Evolutionary conservation across 23 red algal species (phyloP).

Genomic region (Gracilaria vermiculophylla): DNA sequence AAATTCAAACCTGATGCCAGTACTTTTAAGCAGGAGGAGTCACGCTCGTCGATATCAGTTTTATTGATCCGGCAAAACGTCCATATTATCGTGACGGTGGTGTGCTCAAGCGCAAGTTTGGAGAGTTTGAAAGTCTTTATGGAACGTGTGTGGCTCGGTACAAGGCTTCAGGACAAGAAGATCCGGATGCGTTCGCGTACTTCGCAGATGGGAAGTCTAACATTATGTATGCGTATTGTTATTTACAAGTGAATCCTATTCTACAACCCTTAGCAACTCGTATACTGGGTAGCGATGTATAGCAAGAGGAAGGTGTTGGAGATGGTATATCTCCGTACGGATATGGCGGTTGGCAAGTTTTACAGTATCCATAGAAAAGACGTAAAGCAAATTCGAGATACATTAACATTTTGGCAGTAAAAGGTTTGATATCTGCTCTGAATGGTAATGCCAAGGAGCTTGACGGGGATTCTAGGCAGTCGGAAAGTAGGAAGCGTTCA

Average conservation of each 20-base stretch:
- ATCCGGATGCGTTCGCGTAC: slow-evolving; percentile 6
- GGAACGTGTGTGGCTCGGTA: background rate
- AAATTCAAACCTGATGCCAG: background rate
- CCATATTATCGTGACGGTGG: background rate
- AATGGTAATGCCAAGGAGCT: too few relatives aligned
- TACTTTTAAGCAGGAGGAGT: background rate
- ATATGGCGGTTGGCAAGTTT: too few relatives aligned
- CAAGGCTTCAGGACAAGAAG: slow-evolving; percentile 7
- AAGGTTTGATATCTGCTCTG: too few relatives aligned
- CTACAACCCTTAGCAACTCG: slow-evolving; percentile 14
- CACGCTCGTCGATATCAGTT: background rate
- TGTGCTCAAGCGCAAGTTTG: slow-evolving; percentile 8
- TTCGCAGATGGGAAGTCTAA: background rate
- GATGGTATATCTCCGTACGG: too few relatives aligned
- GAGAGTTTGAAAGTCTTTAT: background rate
- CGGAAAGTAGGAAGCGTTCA: too few relatives aligned
- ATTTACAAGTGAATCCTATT: background rate
- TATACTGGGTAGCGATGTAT: too few relatives aligned
- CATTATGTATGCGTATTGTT: slow-evolving; percentile 20
- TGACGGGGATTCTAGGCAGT: too few relatives aligned
- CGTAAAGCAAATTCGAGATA: too few relatives aligned
- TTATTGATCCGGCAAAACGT: background rate
- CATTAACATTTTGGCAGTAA: too few relatives aligned
- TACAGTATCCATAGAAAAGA: too few relatives aligned
- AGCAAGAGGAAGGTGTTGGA: too few relatives aligned